Percentiles rank a stretch among this genome's conserved stretches.
Conservation (phyloP, 495 filamentous ascomycete species). For the Aspergillus funiculosus region DNA sequence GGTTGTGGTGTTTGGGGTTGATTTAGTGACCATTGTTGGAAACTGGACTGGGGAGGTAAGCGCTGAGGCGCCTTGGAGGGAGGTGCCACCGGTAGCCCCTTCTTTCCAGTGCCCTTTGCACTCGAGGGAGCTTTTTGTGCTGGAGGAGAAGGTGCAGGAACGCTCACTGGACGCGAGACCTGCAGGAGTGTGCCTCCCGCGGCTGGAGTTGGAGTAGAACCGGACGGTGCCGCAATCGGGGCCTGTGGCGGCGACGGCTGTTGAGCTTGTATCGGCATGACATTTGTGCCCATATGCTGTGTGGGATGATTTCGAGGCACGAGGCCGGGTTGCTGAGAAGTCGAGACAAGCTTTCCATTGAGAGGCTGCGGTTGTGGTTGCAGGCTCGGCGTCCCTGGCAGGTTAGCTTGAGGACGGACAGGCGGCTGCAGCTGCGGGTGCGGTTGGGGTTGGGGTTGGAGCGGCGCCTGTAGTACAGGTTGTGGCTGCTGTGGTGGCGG, state of each 20-base stretch:
- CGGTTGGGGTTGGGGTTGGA: conserved; percentile 4
- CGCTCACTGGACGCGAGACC: conserved; percentile 19
- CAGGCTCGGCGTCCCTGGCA: conserved; percentile 21
- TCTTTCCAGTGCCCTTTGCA: conserved; percentile 17
- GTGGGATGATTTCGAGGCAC: conserved; percentile 15
- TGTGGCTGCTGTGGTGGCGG: conserved; percentile 6
- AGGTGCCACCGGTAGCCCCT: conserved; percentile 10
- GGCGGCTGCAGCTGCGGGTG: conserved; percentile 16
- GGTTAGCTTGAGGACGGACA: conserved; percentile 13
- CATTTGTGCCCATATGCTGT: conserved; percentile 18
- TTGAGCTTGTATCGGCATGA: conserved; percentile 20
- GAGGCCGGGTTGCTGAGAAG: conserved; percentile 30
- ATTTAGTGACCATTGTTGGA: conserved; percentile 42
- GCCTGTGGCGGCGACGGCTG: conserved; percentile 16
- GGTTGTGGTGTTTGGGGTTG: conserved; percentile 34
- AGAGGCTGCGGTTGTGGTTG: conserved; percentile 25
- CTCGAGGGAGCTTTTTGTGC: conserved; percentile 10
- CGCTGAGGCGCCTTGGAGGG: conserved; percentile 17
- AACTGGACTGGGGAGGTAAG: conserved; percentile 30
- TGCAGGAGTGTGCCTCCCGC: conserved; percentile 23
- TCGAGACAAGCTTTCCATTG: conserved; percentile 35
- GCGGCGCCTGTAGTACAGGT: too few relatives aligned
- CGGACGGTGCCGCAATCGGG: conserved; percentile 15
- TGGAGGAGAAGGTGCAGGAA: conserved; percentile 14
- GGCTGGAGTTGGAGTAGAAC: conserved; percentile 3